These are phyloP conservation scores for Kazachstania kunashirensis DNA, from an alignment of 805 yeast species.

Conservation along the genomic window DNA sequence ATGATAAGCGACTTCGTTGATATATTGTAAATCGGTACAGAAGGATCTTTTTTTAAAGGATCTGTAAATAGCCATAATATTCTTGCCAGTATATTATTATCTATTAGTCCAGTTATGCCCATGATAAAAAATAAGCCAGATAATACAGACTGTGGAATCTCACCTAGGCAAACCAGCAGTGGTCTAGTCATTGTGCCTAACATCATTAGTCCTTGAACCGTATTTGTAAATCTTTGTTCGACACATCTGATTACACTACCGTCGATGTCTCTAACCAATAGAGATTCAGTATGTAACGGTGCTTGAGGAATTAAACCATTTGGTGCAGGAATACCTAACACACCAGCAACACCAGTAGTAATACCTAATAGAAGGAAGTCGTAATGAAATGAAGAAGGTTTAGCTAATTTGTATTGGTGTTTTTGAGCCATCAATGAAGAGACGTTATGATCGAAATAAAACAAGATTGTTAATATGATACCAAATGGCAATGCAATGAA, in stretches of 20 bases:
- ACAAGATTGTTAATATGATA: conserved; percentile 66
- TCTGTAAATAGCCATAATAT: conserved; percentile 59
- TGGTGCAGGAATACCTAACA: conserved; percentile 89
- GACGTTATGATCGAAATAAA: conserved; percentile 93
- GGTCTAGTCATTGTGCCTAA: conserved; percentile 88
- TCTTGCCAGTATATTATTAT: conserved; percentile 53
- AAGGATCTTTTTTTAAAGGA: conserved; percentile 22
- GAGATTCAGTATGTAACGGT: conserved; percentile 77
- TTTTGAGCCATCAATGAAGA: conserved; percentile 90
- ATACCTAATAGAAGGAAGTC: conserved; percentile 78
- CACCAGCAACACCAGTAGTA: conserved; percentile 79
- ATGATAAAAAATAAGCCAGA: conserved; percentile 89
- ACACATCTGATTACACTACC: conserved; percentile 48
- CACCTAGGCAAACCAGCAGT: conserved; percentile 63
- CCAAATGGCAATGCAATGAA: conserved; percentile 93
- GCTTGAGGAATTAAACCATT: conserved; percentile 97
- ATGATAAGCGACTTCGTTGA: conserved; percentile 34
- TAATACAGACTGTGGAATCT: conserved; percentile 85
- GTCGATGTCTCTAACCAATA: conserved; percentile 38
- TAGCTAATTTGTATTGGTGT: conserved; percentile 65
- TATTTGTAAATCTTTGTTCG: conserved; percentile 82
- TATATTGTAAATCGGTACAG: conserved; percentile 28
- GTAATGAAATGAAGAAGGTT: conserved; percentile 89
- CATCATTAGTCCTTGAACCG: conserved; percentile 74
- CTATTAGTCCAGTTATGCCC: conserved; percentile 75